Conservation (phyloP, 192 early-diverging fungal species). For the Radiomyces spectabilis region DNA sequence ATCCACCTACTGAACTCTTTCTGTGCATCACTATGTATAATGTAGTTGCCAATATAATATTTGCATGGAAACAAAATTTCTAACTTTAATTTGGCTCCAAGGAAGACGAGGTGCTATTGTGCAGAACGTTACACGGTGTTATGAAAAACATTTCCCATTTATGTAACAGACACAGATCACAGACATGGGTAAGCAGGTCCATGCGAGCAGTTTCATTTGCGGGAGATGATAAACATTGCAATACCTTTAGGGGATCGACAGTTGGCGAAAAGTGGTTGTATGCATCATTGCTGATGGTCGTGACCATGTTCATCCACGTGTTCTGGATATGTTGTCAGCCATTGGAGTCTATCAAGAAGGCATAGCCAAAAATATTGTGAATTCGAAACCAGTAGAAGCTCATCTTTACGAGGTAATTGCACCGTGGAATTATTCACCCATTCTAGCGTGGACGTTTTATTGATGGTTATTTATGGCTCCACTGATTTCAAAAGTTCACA, state of each 20-base stretch:
- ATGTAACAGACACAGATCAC: slow-evolving; percentile 41
- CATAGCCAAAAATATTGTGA: slow-evolving; percentile 53
- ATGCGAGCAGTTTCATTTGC: too few species aligned
- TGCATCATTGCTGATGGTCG: slow-evolving; percentile 72
- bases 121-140: slow-evolving; percentile 60
- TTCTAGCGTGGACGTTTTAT: not conserved
- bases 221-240: slow-evolving; percentile 85
- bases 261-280: slow-evolving; percentile 71
- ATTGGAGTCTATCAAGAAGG: slow-evolving; percentile 75
- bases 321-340: slow-evolving; percentile 54
- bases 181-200: slow-evolving; percentile 22
- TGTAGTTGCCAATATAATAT: slow-evolving; percentile 17
- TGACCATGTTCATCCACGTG: slow-evolving; percentile 49
- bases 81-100: slow-evolving; percentile 3
- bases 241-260: slow-evolving; percentile 51
- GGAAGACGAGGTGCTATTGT: slow-evolving; percentile 67
- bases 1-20: slow-evolving; percentile 68
- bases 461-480: not conserved
- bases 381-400: slow-evolving; percentile 54
- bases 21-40: slow-evolving; percentile 83
- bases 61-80: not conserved
- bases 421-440: not conserved
- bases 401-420: slow-evolving; percentile 47
- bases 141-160: slow-evolving; percentile 71
- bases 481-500: slow-evolving; percentile 42